A percentile compares a stretch with the other conserved stretches of the same genome.
Conservation (phyloP, 805 yeast species). For the Metschnikowia arizonensis region DNA sequence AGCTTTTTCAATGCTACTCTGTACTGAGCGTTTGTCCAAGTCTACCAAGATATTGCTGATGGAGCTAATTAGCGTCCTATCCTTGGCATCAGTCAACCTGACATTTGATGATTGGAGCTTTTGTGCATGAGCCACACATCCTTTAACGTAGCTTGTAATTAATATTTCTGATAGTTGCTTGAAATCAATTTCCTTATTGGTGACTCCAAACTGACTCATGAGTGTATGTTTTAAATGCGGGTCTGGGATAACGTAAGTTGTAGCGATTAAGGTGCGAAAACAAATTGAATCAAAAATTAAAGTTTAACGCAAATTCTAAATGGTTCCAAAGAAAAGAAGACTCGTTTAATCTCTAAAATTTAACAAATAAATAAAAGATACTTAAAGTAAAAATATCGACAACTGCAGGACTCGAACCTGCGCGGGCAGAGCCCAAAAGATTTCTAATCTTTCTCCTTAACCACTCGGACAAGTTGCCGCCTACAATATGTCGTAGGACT, state of each 20-base stretch:
- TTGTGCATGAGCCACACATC: slow-evolving; percentile 5
- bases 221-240: not conserved
- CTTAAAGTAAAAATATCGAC: no score
- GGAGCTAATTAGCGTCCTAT: slow-evolving; percentile 4
- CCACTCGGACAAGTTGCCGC: slow-evolving; percentile 56
- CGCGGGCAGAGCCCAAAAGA: slow-evolving; percentile 73
- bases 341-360: no score
- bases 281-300: not conserved
- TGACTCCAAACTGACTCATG: not conserved
- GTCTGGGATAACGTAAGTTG: not conserved
- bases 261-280: not conserved
- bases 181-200: slow-evolving; percentile 9
- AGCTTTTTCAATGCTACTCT: slow-evolving; percentile 42
- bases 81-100: not conserved
- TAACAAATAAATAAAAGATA: no score
- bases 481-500: no score
- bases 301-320: not conserved
- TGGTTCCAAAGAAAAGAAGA: not conserved
- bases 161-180: slow-evolving; percentile 10
- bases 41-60: slow-evolving; percentile 4
- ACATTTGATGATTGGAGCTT: not conserved
- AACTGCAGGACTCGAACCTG: no score
- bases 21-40: slow-evolving; percentile 13
- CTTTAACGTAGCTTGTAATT: slow-evolving; percentile 10
- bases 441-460: slow-evolving; percentile 75